Base-by-base conservation (phyloP, 768 basidiomycete genomes). In the Rhizopogon vinicolor region DNA sequence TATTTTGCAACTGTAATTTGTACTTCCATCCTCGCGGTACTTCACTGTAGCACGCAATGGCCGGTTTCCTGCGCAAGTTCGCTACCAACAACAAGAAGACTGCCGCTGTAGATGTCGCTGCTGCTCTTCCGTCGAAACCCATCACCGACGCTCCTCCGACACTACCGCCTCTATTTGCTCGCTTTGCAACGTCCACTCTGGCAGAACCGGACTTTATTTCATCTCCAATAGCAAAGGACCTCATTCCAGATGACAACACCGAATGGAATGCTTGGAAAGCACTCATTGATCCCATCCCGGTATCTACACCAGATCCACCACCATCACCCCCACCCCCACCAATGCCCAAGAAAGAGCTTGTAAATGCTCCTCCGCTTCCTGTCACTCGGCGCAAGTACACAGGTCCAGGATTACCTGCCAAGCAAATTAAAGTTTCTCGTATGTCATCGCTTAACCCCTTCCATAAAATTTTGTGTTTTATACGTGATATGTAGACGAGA, bases 31-130 rank as follows among this genome's bases (percentile, higher is more conserved):
- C 6, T 25, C 42, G 39, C 40, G 13, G 19, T 14, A n/a, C 22
- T 28, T 29, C 41, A 43, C 41, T 16, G 50, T 55, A 56, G 55
- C 55, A 44, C 57, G 66, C 70, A 67, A 82, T 83, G 82, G 76
- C 78, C 61, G 75, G 75, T 65, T 82, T 83, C 71, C 72, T 82
- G 67, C 82, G 78, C 72, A 82, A 72, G 72, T 81, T 79, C 64
- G 57, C 62, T 10, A 79, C 74, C 53, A 56, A 55, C 8, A 79
- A 73, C 53, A 56, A 55, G 42, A 44, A 19, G 6, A n/a, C 2
- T 43, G 52, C n/a, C 7, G 37, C 8, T 40, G 54, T 41, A n/a
- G 46, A 37, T 13, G 31, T 33, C 1, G 7, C 31, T 33, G 6
- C 31, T 58, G 16, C 53, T 51, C 58, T 58, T 13, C 45, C 54